Base-by-base conservation (phyloP, 805 yeast species). In the Monosporozyma yasuniensis region DNA sequence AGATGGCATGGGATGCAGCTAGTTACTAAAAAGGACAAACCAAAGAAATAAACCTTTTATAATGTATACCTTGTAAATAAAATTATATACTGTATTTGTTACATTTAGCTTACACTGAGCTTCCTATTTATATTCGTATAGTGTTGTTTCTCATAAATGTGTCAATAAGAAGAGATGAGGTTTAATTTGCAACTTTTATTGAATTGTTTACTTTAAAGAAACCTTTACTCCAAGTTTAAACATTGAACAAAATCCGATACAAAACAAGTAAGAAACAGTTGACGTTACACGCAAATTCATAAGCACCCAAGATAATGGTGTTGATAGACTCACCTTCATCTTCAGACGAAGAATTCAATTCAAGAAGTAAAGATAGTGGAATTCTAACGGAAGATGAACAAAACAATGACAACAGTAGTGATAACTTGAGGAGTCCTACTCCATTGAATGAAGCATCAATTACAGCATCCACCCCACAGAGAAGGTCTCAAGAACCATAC, bases 1-100 rank as follows among this genome's bases (percentile, higher is more conserved):
- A 75, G 84, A 60, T 93, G 98, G 99, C 99, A 93, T 64, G 99
- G 99, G 0, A 71, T 91, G 48, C 97, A 91, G 66, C 73, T 91
- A 53, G 78, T 77, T 56, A 91, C 98, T 0, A 58, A 83, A 77
- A 50, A 46, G 18, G 53, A 46, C 28, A 52, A 46, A 27, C 12
- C 22, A 7, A 21, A 22, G 12, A 27, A 42, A 42, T 42, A 19
- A 11, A 18, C 16, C 10, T 41, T 41, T 22, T 9, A 27, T 42
- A n/a, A 16, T 16, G 4, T 27, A 9, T 19, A 43, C 8, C 37
- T 8, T 43, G 27, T 44, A 35, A 30, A 45, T 45, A 37, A 16
- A 6, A 35, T 18, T 14, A 6, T 22, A 35, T 23, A 45, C 19
- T 7, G 22, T 35, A 4, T 16, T 18, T 35, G 19, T 34, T 34